Evolutionary conservation across 768 basidiomycete species (phyloP).

Genomic region (Pleurotus tuoliensis): DNA sequence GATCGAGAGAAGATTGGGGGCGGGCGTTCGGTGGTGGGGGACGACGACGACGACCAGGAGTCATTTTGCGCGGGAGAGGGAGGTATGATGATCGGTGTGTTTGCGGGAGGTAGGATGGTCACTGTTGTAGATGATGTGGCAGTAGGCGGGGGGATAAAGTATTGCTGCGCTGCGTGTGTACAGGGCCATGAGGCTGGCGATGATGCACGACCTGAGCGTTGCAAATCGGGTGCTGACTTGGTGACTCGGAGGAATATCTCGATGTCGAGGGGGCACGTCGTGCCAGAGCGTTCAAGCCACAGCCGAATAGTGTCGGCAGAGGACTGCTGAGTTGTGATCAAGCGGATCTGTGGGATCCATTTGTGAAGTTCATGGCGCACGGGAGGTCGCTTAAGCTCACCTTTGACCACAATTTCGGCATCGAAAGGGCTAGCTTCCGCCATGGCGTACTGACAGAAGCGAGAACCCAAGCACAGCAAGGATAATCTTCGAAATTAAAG

Average conservation of each 20-base stretch:
- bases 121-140: constrained; percentile 15
- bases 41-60: constrained; percentile 30
- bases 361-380: no score
- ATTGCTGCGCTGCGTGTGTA: constrained; percentile 26
- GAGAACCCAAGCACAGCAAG: constrained; percentile 75
- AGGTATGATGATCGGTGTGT: constrained; percentile 43
- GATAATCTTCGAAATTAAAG: constrained; percentile 63
- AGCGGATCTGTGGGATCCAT: constrained; percentile 51
- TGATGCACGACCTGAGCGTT: constrained; percentile 25
- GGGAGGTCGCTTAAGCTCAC: constrained; percentile 32
- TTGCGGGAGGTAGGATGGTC: constrained; percentile 30
- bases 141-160: constrained; percentile 31
- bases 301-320: constrained; percentile 78
- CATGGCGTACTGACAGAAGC: constrained; percentile 65
- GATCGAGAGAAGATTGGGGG: constrained; percentile 31
- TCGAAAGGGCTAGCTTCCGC: constrained; percentile 60
- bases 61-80: constrained; percentile 39
- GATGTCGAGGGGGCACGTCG: constrained; percentile 68
- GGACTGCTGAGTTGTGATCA: constrained; percentile 63
- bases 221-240: constrained; percentile 18
- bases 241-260: constrained; percentile 70
- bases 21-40: constrained; percentile 20
- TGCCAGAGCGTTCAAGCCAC: constrained; percentile 79
- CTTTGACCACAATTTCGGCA: constrained; percentile 76
- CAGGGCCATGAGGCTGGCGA: constrained; percentile 32